Base-by-base conservation (phyloP, 75 land plant genomes). In the Sequoia sempervirens region DNA sequence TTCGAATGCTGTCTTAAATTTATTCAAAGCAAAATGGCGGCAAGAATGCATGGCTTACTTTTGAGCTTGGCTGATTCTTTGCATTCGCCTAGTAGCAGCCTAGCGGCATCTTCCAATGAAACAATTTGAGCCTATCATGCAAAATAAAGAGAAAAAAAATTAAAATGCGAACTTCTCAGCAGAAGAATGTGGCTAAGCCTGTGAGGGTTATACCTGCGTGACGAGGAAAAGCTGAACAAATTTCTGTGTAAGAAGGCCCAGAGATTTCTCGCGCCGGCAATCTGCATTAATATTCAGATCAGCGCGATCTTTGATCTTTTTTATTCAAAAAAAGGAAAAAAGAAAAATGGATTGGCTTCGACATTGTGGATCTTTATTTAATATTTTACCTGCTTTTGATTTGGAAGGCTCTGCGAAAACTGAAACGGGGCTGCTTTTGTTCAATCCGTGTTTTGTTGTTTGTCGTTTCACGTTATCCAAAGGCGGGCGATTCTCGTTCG, bases 171-270 rank as follows among this genome's bases (percentile, higher is more conserved):
- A 64, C 11, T 73, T 68, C 38, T 18, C 34, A 18, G 58, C 36
- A 18, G 6, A 12, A 82, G 4, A 66, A 68, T 9, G 20, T 38
- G 64, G 8, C 61, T 76, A 76, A 54, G 43, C 30, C 82, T 56
- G 3, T 0, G 53, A 68, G 34, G 9, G 40, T 70, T 87, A 83
- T 85, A 95, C 95, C 85, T 89, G 82, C 38, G 95, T 86, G 50
- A 90, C 90, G 32, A 97, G 87, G 81, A 97, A 96, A n/a, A 97
- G 93, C 83, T 93, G 97, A 80, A 97, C 95, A 89, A 97, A 97
- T 82, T 96, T 97, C 87, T 94, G 96, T 34, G 98, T 95, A 10
- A 97, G 91, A 70, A 92, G 88, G 40, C 96, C 99, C 1, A 97
- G 86, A 9, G 99, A 97, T 76, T 97, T 97, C 88, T 97, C 99